These are phyloP conservation scores for Kodamaea kakaduensis DNA, from an alignment of 805 yeast species.

Conservation along the genomic window DNA sequence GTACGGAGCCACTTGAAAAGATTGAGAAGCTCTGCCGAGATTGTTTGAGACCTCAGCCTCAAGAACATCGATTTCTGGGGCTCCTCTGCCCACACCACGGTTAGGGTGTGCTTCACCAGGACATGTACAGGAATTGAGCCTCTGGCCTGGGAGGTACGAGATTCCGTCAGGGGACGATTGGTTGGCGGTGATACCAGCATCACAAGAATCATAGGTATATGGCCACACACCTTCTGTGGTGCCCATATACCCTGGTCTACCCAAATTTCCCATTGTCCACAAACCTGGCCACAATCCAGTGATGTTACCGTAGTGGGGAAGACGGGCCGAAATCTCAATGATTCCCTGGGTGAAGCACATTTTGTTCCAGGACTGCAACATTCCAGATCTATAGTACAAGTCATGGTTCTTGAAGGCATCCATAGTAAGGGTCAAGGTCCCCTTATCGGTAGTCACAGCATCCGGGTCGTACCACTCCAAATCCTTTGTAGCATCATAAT, in stretches of 20 bases:
- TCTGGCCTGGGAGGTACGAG: conserved; percentile 36
- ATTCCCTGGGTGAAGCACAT: conserved; percentile 33
- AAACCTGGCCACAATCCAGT: conserved; percentile 38
- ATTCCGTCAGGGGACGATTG: conserved; percentile 39
- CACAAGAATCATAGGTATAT: conserved; percentile 35
- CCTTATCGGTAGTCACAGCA: conserved; percentile 39
- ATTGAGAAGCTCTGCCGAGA: conserved; percentile 30
- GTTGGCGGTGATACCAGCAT: conserved; percentile 35
- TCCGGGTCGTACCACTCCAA: conserved; percentile 43
- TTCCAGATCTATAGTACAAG: conserved; percentile 36
- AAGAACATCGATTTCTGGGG: conserved; percentile 29
- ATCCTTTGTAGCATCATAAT: conserved; percentile 39
- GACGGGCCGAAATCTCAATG: conserved; percentile 25
- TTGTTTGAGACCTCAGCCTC: conserved; percentile 18
- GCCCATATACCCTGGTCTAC: conserved; percentile 34
- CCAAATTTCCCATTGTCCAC: conserved; percentile 38
- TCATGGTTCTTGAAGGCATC: conserved; percentile 35
- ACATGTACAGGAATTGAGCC: conserved; percentile 31
- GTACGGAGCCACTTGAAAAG: conserved; percentile 42
- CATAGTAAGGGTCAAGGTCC: conserved; percentile 30
- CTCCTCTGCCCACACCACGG: conserved; percentile 36
- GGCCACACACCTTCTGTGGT: conserved; percentile 40
- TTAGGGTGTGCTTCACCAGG: conserved; percentile 36
- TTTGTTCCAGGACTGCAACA: conserved; percentile 40
- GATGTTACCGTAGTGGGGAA: conserved; percentile 30